Evolutionary conservation across 805 yeast species (phyloP).

Genomic region (Metschnikowia cerradonensis): DNA sequence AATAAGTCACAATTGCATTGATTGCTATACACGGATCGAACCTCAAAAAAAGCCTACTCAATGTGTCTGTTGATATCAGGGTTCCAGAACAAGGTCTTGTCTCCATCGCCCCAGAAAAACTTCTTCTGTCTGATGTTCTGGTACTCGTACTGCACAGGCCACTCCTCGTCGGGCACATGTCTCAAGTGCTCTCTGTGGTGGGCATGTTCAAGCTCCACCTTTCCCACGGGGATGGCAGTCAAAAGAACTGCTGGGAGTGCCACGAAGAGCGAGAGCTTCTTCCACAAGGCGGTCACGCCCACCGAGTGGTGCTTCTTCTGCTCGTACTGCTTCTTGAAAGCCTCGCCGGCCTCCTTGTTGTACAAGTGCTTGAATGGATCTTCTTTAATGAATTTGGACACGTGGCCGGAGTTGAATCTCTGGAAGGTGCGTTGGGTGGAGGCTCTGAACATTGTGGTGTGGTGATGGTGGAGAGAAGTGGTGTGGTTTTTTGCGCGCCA

Average conservation of each 20-base stretch:
- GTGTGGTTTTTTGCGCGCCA: conserved; percentile 6
- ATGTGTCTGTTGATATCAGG: conserved; percentile 85
- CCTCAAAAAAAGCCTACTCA: conserved; percentile 19
- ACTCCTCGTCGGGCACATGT: conserved; percentile 79
- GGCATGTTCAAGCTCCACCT: conserved; percentile 83
- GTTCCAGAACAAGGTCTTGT: conserved; percentile 96
- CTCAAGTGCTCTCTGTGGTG: conserved; percentile 77
- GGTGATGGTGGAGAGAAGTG: not conserved
- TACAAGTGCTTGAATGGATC: conserved; percentile 35
- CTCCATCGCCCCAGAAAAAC: conserved; percentile 99
- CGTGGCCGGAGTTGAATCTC: conserved; percentile 39
- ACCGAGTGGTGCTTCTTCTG: conserved; percentile 78
- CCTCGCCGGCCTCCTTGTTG: conserved; percentile 66
- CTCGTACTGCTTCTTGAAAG: conserved; percentile 55
- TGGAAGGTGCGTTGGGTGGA: conserved; percentile 34
- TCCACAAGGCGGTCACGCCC: conserved; percentile 76
- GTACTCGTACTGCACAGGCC: conserved; percentile 89
- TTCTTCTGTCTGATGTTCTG: conserved; percentile 84
- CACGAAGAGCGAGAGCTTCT: conserved; percentile 71
- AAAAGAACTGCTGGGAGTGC: conserved; percentile 79
- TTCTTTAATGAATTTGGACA: conserved; percentile 39
- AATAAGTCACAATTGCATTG: not conserved
- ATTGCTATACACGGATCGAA: not conserved
- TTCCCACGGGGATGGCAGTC: conserved; percentile 76
- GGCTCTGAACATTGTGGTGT: conserved; percentile 32